phyloP scores from a whole-genome alignment of 495 filamentous ascomycete genomes.

The Saxispiralis lemnorum region DNA sequence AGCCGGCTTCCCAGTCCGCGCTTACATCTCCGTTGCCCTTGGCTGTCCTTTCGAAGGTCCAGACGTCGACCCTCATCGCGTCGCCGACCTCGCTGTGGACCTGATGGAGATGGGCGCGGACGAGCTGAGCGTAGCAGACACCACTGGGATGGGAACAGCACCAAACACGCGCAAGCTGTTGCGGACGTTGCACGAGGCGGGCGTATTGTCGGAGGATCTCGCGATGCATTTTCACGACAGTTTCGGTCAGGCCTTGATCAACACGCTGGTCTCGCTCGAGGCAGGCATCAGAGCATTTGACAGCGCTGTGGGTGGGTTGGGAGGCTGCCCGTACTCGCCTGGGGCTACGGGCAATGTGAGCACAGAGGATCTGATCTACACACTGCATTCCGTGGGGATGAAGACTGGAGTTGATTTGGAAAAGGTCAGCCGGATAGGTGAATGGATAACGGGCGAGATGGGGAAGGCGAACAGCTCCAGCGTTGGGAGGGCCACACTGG shows the following conservation, averaged over 20 bases:
- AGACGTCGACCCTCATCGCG: conserved; percentile 55
- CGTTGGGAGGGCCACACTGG: conserved; percentile 28
- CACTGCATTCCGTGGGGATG: conserved; percentile 69
- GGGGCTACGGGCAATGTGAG: conserved; percentile 91
- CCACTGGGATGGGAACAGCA: conserved; percentile 90
- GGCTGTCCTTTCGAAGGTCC: conserved; percentile 90
- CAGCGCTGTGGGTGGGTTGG: conserved; percentile 71
- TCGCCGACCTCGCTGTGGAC: conserved; percentile 65
- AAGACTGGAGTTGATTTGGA: conserved; percentile 77
- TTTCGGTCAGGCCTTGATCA: conserved; percentile 85
- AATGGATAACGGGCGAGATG: conserved; percentile 76
- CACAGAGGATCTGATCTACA: conserved; percentile 86
- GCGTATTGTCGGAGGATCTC: conserved; percentile 60
- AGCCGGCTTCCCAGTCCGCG: conserved; percentile 56
- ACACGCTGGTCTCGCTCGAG: conserved; percentile 71
- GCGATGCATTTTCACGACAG: conserved; percentile 96
- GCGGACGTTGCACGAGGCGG: conserved; percentile 51
- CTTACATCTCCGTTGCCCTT: conserved; percentile 87
- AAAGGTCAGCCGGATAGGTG: conserved; percentile 59
- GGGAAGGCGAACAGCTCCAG: conserved; percentile 37
- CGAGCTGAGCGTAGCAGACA: conserved; percentile 86
- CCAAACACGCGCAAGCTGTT: conserved; percentile 58
- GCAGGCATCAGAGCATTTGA: conserved; percentile 83
- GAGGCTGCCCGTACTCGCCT: conserved; percentile 84
- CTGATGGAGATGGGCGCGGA: conserved; percentile 91